Percentiles rank a stretch among this genome's conserved stretches.
Conservation (phyloP, 1,284 basidiomycete genomes). For the Puccinia triticina region DNA sequence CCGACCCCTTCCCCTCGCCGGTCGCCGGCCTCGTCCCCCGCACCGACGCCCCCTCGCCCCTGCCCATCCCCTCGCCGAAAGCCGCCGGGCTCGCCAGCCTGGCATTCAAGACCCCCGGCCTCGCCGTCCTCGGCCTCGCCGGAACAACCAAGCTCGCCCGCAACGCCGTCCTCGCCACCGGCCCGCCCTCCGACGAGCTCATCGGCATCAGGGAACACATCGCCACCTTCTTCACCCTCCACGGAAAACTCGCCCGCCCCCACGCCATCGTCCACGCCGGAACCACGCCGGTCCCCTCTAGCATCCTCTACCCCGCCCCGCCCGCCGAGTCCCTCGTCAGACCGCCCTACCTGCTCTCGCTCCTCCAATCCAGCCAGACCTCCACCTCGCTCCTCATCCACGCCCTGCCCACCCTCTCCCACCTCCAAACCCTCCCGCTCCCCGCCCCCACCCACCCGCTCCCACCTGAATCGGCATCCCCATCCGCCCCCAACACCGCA, state of each 20-base stretch:
- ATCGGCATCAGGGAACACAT: slow-evolving; percentile 43
- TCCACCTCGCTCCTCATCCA: slow-evolving; percentile 71
- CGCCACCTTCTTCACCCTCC: slow-evolving; percentile 28
- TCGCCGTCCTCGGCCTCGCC: slow-evolving; percentile 15
- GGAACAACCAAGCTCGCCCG: slow-evolving; percentile 11
- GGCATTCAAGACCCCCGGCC: slow-evolving; percentile 33
- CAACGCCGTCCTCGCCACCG: slow-evolving; percentile 35
- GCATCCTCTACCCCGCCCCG: slow-evolving; percentile 53
- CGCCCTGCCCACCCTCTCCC: slow-evolving; percentile 72
- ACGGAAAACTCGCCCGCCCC: slow-evolving; percentile 64
- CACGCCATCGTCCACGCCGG: slow-evolving; percentile 52
- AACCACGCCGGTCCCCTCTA: slow-evolving; percentile 57
- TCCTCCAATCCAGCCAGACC: slow-evolving; percentile 55
- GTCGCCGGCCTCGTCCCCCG: slow-evolving; percentile 49
- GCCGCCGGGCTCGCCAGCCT: slow-evolving; percentile 23
- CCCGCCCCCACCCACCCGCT: slow-evolving; percentile 62
- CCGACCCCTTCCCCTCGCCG: slow-evolving; percentile 54
- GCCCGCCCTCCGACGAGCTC: slow-evolving; percentile 33
- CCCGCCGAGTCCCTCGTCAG: slow-evolving; percentile 60
- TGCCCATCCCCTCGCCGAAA: background rate
- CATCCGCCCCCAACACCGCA: background rate
- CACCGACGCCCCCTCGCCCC: background rate
- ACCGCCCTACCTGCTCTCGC: slow-evolving; percentile 44
- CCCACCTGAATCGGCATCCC: slow-evolving; percentile 55
- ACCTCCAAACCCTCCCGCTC: slow-evolving; percentile 70